These are phyloP conservation scores for Naematelia aurantialba DNA, from an alignment of 768 basidiomycete species.

Conservation along the genomic window DNA sequence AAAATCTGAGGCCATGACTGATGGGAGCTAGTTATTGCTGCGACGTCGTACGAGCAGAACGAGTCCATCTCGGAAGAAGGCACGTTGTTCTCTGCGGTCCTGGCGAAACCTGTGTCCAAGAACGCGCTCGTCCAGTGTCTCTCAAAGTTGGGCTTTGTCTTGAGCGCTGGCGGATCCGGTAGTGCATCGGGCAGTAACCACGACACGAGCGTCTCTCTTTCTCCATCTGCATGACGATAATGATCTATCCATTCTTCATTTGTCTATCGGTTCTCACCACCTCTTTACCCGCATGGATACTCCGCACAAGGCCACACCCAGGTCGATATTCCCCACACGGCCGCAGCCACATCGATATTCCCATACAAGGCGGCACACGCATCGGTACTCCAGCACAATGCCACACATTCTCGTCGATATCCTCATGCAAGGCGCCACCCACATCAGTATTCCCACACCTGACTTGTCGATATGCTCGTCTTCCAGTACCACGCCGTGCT, in stretches of 20 bases:
- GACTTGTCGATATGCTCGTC: too few species aligned
- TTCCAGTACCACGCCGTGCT: too few species aligned
- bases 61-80: slow-evolving; percentile 44
- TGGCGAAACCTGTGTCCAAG: slow-evolving; percentile 86
- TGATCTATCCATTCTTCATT: neutral
- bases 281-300: neutral
- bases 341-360: too few species aligned
- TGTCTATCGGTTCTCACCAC: neutral
- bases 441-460: too few species aligned
- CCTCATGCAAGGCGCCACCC: too few species aligned
- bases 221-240: neutral
- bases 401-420: too few species aligned
- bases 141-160: slow-evolving; percentile 73
- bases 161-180: neutral
- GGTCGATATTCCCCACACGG: too few species aligned
- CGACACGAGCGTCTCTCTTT: neutral
- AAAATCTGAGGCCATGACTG: slow-evolving; percentile 1
- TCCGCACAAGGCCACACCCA: neutral
- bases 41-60: slow-evolving; percentile 48
- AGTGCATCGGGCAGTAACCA: neutral
- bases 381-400: too few species aligned
- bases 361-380: too few species aligned
- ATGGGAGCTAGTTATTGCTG: slow-evolving; percentile 45
- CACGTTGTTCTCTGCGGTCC: slow-evolving; percentile 52
- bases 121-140: slow-evolving; percentile 72